These are phyloP conservation scores for Curvularia spicifera DNA, from an alignment of 2,329 filamentous ascomycete genomes.

Conservation along the genomic window DNA sequence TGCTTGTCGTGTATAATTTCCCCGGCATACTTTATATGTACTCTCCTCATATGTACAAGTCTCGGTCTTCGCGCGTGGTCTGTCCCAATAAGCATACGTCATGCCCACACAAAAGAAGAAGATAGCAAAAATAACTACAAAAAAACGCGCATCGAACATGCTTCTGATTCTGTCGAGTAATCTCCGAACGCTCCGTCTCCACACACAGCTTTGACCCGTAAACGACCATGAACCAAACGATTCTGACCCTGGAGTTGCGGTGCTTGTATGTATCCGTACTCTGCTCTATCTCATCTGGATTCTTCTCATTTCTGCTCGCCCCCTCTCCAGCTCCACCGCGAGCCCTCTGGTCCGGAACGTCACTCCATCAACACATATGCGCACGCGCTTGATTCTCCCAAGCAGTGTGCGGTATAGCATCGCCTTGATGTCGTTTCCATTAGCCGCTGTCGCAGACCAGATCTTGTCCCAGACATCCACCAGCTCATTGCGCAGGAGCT, in stretches of 20 bases:
- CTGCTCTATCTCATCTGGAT: conserved; percentile 32
- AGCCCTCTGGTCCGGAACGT: conserved; percentile 38
- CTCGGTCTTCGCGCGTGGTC: neutral
- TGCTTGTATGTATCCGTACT: neutral
- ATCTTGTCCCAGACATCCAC: conserved; percentile 45
- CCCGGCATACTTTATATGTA: neutral
- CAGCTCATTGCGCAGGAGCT: conserved; percentile 23
- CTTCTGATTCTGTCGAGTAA: neutral
- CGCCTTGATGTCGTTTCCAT: conserved; percentile 19
- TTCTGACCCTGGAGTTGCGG: neutral
- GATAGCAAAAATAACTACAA: neutral
- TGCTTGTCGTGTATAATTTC: neutral
- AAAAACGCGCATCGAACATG: conserved; percentile 1
- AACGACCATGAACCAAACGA: neutral
- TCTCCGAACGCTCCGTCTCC: conserved; percentile 1
- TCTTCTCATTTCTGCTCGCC: conserved; percentile 37
- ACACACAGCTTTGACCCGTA: neutral
- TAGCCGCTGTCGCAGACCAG: conserved; percentile 39
- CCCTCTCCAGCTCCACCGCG: conserved; percentile 42
- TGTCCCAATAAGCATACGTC: neutral
- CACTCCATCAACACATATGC: conserved; percentile 41
- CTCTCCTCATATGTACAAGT: neutral
- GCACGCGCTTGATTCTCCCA: conserved; percentile 39
- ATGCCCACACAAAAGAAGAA: neutral
- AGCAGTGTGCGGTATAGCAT: conserved; percentile 35